Conservation (phyloP, 2,329 filamentous ascomycete genomes). For the Macrophomina pseudophaseolina region DNA sequence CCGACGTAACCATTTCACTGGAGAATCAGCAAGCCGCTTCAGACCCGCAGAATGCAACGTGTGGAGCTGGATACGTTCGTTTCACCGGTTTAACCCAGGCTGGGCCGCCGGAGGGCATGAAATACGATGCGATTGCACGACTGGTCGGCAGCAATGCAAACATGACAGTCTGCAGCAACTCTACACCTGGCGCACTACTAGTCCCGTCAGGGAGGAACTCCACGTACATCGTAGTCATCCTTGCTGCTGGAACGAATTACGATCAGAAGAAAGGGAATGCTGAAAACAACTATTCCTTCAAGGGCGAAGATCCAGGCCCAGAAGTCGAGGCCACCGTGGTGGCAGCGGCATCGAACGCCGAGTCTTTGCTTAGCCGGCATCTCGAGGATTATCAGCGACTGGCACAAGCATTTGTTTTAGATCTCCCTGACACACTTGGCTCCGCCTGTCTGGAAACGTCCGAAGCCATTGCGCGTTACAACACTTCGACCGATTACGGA, state of each 20-base stretch:
- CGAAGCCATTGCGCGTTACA: conserved; percentile 38
- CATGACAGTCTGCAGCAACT: conserved; percentile 29
- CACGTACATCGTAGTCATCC: conserved; percentile 45
- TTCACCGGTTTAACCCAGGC: conserved; percentile 47
- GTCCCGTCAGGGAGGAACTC: conserved; percentile 29
- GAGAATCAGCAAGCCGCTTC: conserved; percentile 48
- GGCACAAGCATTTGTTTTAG: conserved; percentile 48
- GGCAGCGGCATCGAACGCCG: conserved; percentile 43
- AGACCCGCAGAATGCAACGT: conserved; percentile 38
- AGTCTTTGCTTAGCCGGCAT: conserved; percentile 43
- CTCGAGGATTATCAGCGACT: conserved; percentile 50
- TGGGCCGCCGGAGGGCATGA: conserved; percentile 51
- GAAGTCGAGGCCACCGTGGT: conserved; percentile 44
- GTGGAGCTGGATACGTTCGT: conserved; percentile 40
- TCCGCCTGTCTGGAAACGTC: conserved; percentile 50
- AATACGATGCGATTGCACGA: conserved; percentile 48
- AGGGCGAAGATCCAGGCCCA: conserved; percentile 51
- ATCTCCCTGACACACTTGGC: conserved; percentile 51
- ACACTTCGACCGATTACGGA: conserved; percentile 35
- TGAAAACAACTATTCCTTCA: conserved; percentile 53
- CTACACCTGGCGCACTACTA: conserved; percentile 24
- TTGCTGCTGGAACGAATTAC: conserved; percentile 56
- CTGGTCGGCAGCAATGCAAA: conserved; percentile 34
- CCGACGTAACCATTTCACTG: conserved; percentile 48
- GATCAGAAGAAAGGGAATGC: conserved; percentile 56